A percentile compares a stretch with the other conserved stretches of the same genome.
These are phyloP conservation scores for Ophiostoma perfectum DNA, from an alignment of 2,329 filamentous ascomycete species.

Conservation along the genomic window DNA sequence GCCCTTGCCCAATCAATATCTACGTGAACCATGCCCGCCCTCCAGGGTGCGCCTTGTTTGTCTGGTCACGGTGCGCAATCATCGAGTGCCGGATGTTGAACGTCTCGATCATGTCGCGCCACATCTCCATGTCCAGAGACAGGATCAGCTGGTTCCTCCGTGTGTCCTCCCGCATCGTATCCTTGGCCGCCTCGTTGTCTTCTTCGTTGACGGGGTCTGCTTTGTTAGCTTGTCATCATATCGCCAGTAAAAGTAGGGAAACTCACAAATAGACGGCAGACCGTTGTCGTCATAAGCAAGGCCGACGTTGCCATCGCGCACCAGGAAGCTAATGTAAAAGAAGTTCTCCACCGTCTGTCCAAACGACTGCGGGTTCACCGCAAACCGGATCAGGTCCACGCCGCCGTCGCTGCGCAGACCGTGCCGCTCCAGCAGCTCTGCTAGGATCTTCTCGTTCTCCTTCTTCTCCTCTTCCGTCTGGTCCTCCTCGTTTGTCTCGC, in stretches of 20 bases:
- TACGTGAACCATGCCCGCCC: slow-evolving; percentile 24
- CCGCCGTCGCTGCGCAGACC: slow-evolving; percentile 64
- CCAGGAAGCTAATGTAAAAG: slow-evolving; percentile 92
- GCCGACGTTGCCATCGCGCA: slow-evolving; percentile 74
- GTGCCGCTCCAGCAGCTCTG: slow-evolving; percentile 51
- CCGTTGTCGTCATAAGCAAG: slow-evolving; percentile 68
- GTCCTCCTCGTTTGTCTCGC: slow-evolving; percentile 38
- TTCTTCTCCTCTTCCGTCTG: slow-evolving; percentile 41
- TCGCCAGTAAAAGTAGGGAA: not conserved
- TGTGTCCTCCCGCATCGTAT: slow-evolving; percentile 20
- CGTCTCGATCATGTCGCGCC: slow-evolving; percentile 69
- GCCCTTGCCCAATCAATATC: not conserved
- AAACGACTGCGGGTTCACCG: slow-evolving; percentile 84
- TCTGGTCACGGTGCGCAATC: slow-evolving; percentile 67
- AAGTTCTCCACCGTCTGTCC: slow-evolving; percentile 94
- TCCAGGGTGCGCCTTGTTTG: slow-evolving; percentile 29
- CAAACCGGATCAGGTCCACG: slow-evolving; percentile 77
- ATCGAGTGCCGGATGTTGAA: slow-evolving; percentile 74
- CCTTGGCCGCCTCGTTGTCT: slow-evolving; percentile 38
- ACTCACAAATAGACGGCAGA: slow-evolving; percentile 54
- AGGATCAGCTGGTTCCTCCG: slow-evolving; percentile 78
- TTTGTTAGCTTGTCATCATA: not conserved
- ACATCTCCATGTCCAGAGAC: slow-evolving; percentile 77
- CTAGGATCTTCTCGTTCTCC: slow-evolving; percentile 10
- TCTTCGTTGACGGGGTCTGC: slow-evolving; percentile 43